Conservation (phyloP, 768 basidiomycete species). For the Sutorius australiensis region DNA sequence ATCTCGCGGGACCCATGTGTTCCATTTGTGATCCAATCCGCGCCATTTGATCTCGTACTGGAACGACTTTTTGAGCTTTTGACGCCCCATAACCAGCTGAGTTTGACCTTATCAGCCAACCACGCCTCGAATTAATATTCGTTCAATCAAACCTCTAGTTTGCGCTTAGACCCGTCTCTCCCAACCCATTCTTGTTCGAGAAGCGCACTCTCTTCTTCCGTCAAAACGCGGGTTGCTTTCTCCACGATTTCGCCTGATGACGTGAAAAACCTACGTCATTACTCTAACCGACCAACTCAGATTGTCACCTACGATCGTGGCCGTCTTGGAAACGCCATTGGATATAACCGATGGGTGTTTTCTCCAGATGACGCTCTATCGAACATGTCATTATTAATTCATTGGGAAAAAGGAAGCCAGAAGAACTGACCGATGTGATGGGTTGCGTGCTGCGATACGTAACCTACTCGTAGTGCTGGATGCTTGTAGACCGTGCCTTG, state of each 20-base stretch:
- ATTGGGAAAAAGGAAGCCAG: conserved; percentile 7
- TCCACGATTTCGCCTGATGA: conserved; percentile 77
- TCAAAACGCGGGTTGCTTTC: conserved; percentile 86
- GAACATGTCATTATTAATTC: conserved; percentile 20
- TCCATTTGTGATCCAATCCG: conserved; percentile 78
- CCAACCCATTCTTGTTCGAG: conserved; percentile 88
- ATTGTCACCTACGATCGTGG: conserved; percentile 72
- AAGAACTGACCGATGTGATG: conserved; percentile 76
- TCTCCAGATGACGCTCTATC: conserved; percentile 87
- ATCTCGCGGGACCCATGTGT: conserved; percentile 90
- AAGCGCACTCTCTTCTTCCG: conserved; percentile 75
- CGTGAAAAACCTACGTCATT: conserved; percentile 11
- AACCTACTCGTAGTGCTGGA: conserved; percentile 88
- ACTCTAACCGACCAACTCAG: conserved; percentile 7
- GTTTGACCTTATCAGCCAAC: conserved; percentile 13
- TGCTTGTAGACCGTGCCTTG: conserved; percentile 92
- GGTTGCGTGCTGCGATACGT: conserved; percentile 97
- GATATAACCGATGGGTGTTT: conserved; percentile 94
- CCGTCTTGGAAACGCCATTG: conserved; percentile 99
- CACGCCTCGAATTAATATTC: conserved; percentile 7
- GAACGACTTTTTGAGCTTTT: conserved; percentile 94
- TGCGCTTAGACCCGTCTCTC: conserved; percentile 85
- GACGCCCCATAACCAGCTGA: conserved; percentile 85
- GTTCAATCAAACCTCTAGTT: conserved; percentile 68
- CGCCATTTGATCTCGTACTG: conserved; percentile 92